Evolutionary conservation across 371 early-diverging fungal species (phyloP), one percentile per base, ranked within the genome.

Genomic region (Mucor mucedo): DNA sequence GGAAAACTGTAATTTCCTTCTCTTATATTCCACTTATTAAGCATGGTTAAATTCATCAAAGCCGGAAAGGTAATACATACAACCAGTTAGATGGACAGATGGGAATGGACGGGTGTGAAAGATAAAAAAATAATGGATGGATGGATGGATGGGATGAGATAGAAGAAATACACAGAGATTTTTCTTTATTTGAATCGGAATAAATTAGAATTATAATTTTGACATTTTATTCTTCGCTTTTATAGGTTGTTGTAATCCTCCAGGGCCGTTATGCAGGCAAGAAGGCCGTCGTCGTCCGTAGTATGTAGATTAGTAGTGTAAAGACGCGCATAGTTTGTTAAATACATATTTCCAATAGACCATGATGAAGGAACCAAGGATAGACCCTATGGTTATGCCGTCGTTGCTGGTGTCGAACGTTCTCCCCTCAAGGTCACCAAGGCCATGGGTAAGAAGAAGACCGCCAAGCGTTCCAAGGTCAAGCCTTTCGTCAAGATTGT

Each of bases 271-370:
- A 92, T 79, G 98, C 98, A 80, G 98, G 98, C 72, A 95, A 95
- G 90, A 98, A 98, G 91, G 98, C 98, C 70, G 98, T 98, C 75
- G 94, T 98, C 76, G 93, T 98, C 78, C 96, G 96, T 85, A 93
- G 63, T 68, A 58, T 62, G 62, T 65, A 47, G 47, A 47, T 47
- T 47, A 21, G 21, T 21, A 8, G 16, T 21, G 9, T 47, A 7
- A 16, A 44, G 21, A 47, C 27, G 27, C 16, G 27, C 47, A 21
- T n/a, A 32, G n/a, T 32, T 32, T 30, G n/a, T 27, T 52, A 32
- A 52, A 28, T 30, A 3, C 3, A 27, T 49, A 16, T 50, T 27
- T 28, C 32, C 16, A 41, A 41, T 61, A 60, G 60, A 84, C 84
- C 87, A 88, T 78, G 94, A 93, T 77, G 93, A 93, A 72, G 93